Conservation (phyloP, 768 basidiomycete genomes). For the Chalciporus pseudorubinellus region DNA sequence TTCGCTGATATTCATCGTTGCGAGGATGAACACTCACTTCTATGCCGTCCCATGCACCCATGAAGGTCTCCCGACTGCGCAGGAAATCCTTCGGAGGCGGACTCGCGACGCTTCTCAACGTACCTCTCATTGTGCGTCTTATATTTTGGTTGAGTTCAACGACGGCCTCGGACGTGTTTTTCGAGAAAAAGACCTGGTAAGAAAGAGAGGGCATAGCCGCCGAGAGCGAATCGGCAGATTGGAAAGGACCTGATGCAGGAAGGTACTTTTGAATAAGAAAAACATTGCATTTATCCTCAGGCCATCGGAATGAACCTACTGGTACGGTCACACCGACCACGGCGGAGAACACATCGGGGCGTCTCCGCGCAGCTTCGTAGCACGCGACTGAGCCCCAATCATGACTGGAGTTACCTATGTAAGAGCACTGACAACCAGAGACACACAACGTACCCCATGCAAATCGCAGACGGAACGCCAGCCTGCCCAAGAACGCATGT, state of each 20-base stretch:
- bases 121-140: constrained; percentile 55
- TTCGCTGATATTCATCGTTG: neutral
- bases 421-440: neutral
- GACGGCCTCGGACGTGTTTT: constrained; percentile 44
- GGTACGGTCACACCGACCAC: constrained; percentile 61
- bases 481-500: constrained; percentile 59
- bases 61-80: constrained; percentile 45
- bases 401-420: constrained; percentile 38
- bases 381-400: constrained; percentile 74
- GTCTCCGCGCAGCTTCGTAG: constrained; percentile 64
- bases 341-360: constrained; percentile 61
- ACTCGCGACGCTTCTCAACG: constrained; percentile 49
- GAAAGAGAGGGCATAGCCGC: constrained; percentile 48
- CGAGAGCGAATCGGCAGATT: constrained; percentile 43
- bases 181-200: constrained; percentile 65
- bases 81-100: constrained; percentile 59
- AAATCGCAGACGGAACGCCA: constrained; percentile 47
- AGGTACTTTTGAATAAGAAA: constrained; percentile 47
- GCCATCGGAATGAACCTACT: constrained; percentile 34
- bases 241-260: constrained; percentile 47
- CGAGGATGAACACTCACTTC: neutral
- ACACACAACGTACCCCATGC: constrained; percentile 52
- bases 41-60: constrained; percentile 50
- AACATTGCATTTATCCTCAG: neutral
- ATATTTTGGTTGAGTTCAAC: constrained; percentile 56